Percentiles rank a stretch among this genome's conserved stretches.
Conservation (phyloP, 2,329 filamentous ascomycete genomes). For the Penicillium sp. region DNA sequence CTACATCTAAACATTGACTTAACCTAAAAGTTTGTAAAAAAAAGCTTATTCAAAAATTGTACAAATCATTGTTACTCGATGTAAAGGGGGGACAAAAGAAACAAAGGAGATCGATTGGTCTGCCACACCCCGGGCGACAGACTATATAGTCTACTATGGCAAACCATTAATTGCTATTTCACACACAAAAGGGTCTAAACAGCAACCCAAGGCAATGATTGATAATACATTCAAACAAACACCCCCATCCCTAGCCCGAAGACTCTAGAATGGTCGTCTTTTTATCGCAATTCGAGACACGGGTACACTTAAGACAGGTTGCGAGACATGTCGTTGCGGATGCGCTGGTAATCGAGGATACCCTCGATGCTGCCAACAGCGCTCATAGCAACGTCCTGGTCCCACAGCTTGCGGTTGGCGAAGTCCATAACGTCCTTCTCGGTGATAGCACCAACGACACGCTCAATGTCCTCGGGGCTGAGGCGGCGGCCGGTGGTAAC, state of each 20-base stretch:
- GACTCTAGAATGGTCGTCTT: conserved; percentile 22
- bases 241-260: conserved; percentile 17
- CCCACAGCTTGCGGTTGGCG: conserved; percentile 93
- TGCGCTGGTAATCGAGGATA: conserved; percentile 57
- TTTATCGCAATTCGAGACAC: conserved; percentile 27
- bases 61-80: not conserved
- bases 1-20: not conserved
- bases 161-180: conserved; percentile 38
- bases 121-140: conserved; percentile 27
- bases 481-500: conserved; percentile 94
- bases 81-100: conserved; percentile 23
- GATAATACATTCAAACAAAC: conserved; percentile 36
- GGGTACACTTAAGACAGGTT: conserved; percentile 52
- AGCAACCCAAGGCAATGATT: conserved; percentile 35
- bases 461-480: conserved; percentile 91
- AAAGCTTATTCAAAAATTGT: not conserved
- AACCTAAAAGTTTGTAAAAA: not conserved
- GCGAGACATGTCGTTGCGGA: conserved; percentile 82
- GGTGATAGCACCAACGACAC: conserved; percentile 82
- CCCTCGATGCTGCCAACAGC: conserved; percentile 93
- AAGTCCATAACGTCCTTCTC: conserved; percentile 98
- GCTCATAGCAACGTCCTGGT: conserved; percentile 91
- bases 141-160: conserved; percentile 37
- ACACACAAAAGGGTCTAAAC: conserved; percentile 35
- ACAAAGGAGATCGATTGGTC: conserved; percentile 33